phyloP scores from a whole-genome alignment of 176 grass and related monocot species.

The Secale cereale region DNA sequence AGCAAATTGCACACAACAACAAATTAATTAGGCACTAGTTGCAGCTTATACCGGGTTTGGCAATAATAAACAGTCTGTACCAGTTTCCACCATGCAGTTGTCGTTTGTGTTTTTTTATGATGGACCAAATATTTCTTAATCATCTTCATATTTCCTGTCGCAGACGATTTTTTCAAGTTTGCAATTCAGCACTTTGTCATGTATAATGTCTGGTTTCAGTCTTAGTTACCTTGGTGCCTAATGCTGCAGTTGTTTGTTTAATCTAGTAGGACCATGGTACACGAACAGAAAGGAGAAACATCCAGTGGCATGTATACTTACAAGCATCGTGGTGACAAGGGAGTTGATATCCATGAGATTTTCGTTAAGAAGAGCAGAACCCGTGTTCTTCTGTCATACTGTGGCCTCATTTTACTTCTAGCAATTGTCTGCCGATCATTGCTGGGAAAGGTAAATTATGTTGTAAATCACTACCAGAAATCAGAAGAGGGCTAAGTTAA shows the following conservation, averaged over 20 bases:
- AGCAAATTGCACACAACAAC: too few relatives aligned
- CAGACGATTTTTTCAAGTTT: background rate
- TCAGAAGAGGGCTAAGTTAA: background rate
- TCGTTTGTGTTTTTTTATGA: too few relatives aligned
- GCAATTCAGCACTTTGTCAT: background rate
- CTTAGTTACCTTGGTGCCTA: slow-evolving; percentile 1
- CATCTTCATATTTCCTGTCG: background rate
- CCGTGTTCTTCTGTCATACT: slow-evolving; percentile 47
- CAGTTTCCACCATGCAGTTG: too few relatives aligned
- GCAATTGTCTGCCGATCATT: slow-evolving; percentile 30
- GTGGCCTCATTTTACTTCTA: slow-evolving; percentile 43
- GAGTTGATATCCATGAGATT: slow-evolving; percentile 62
- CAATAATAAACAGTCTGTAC: too few relatives aligned
- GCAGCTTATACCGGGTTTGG: too few relatives aligned
- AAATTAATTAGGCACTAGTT: too few relatives aligned
- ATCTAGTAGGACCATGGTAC: slow-evolving; percentile 20
- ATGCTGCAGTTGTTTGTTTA: slow-evolving; percentile 7
- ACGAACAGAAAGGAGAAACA: slow-evolving; percentile 11
- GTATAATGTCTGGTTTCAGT: background rate
- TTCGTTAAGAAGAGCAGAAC: slow-evolving; percentile 60
- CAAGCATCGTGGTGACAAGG: slow-evolving; percentile 28
- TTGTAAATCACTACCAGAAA: background rate
- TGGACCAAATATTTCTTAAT: too few relatives aligned
- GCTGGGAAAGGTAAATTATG: slow-evolving; percentile 45
- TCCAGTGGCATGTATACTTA: slow-evolving; percentile 36